phyloP scores from a whole-genome alignment of 768 basidiomycete species.

The Phlebiopsis flavidoalba region DNA sequence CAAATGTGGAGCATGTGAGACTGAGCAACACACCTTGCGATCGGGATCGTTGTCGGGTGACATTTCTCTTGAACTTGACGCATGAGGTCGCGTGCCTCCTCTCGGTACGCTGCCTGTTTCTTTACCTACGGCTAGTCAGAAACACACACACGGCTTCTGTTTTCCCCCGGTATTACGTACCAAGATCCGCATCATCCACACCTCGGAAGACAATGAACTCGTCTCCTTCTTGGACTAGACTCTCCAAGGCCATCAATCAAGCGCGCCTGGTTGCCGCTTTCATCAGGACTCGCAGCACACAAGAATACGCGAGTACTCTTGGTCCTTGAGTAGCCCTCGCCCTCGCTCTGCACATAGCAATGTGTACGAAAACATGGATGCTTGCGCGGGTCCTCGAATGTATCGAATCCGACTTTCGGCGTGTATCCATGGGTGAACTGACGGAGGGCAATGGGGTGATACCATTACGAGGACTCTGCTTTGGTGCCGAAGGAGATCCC shows the following conservation, averaged over 20 bases:
- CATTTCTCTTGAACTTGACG: conserved; percentile 74
- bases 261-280: conserved; percentile 77
- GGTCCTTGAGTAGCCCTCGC: conserved; percentile 71
- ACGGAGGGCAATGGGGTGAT: conserved; percentile 13
- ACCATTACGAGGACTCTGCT: conserved; percentile 11
- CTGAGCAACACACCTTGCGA: conserved; percentile 48
- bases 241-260: conserved; percentile 92
- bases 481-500: conserved; percentile 7
- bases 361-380: conserved; percentile 85
- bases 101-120: conserved; percentile 72
- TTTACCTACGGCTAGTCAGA: conserved; percentile 43
- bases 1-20: neutral
- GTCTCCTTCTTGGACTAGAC: conserved; percentile 82
- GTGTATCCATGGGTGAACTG: conserved; percentile 35
- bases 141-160: neutral
- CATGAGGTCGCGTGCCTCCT: conserved; percentile 85
- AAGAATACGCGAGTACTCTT: conserved; percentile 83
- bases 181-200: conserved; percentile 80
- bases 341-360: conserved; percentile 79
- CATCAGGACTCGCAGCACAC: conserved; percentile 84
- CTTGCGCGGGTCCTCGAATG: conserved; percentile 75
- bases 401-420: conserved; percentile 81
- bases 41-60: conserved; percentile 70
- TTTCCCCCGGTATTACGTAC: conserved; percentile 34
- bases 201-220: conserved; percentile 91